phyloP scores from a whole-genome alignment of 1,284 basidiomycete genomes.

The Leccinum subspadiceum region DNA sequence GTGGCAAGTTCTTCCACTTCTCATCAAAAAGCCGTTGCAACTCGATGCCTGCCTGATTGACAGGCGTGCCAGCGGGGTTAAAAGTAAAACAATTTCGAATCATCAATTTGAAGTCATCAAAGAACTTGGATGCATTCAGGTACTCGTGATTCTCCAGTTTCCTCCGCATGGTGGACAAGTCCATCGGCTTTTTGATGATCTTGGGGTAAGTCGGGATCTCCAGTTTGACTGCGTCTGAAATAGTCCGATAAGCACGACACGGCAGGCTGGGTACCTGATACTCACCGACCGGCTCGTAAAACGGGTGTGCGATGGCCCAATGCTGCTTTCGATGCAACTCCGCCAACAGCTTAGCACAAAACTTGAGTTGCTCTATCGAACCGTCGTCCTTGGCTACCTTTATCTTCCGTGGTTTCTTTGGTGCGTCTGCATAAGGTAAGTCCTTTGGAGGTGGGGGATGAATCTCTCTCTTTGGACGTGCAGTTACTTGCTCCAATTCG shows the following conservation, averaged over 20 bases:
- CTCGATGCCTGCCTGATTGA: slow-evolving; percentile 80
- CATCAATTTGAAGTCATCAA: slow-evolving; percentile 92
- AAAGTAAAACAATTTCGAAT: slow-evolving; percentile 92
- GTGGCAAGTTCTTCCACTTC: slow-evolving; percentile 83
- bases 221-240: slow-evolving; percentile 70
- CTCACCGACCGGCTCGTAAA: slow-evolving; percentile 91
- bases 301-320: slow-evolving; percentile 74
- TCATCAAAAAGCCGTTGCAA: slow-evolving; percentile 87
- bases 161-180: slow-evolving; percentile 82
- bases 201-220: slow-evolving; percentile 85
- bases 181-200: slow-evolving; percentile 94
- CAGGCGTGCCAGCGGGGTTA: slow-evolving; percentile 87
- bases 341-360: slow-evolving; percentile 72
- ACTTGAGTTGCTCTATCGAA: slow-evolving; percentile 85
- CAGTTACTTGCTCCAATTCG: slow-evolving; percentile 51
- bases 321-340: slow-evolving; percentile 84
- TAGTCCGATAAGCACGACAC: not conserved
- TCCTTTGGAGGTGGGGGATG: slow-evolving; percentile 95
- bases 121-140: slow-evolving; percentile 73
- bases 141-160: slow-evolving; percentile 83
- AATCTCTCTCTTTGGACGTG: slow-evolving; percentile 95
- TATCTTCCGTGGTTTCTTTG: slow-evolving; percentile 64
- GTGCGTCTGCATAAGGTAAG: slow-evolving; percentile 76
- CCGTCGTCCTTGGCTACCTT: slow-evolving; percentile 66
- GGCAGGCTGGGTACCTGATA: slow-evolving; percentile 19